phyloP scores from a whole-genome alignment of 148 eudicot species.

The Rhododendron kiyosumense region DNA sequence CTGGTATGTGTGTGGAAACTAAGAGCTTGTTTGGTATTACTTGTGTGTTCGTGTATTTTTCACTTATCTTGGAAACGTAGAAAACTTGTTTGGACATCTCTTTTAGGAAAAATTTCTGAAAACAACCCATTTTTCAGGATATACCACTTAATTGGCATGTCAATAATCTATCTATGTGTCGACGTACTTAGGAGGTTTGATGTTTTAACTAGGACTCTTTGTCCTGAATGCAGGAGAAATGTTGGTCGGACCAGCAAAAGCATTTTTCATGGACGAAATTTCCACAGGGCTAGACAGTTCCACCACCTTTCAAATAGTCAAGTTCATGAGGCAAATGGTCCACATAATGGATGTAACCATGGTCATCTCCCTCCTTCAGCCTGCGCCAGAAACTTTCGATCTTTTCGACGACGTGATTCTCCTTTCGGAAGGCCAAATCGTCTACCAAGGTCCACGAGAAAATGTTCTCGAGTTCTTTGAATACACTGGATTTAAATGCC shows the following conservation, averaged over 20 bases:
- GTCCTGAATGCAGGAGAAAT: constrained; percentile 24
- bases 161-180: neutral
- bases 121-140: neutral
- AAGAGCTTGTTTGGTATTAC: neutral
- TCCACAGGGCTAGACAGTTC: constrained; percentile 38
- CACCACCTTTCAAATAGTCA: constrained; percentile 30
- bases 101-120: neutral
- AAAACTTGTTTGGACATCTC: neutral
- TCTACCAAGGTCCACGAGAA: constrained; percentile 35
- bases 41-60: neutral
- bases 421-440: constrained; percentile 29
- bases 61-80: neutral
- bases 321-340: constrained; percentile 32
- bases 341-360: constrained; percentile 31
- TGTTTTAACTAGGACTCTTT: neutral
- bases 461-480: neutral
- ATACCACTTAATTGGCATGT: neutral
- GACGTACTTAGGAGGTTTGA: neutral
- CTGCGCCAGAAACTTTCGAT: constrained; percentile 35
- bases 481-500: neutral
- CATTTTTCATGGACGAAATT: constrained; percentile 38
- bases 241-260: constrained; percentile 42
- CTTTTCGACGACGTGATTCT: constrained; percentile 33
- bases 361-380: constrained; percentile 37
- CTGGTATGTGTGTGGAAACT: constrained; percentile 4